Evolutionary conservation across 768 basidiomycete species (phyloP), one percentile per base, ranked within the genome.

Genomic region (Suillus subaureus): DNA sequence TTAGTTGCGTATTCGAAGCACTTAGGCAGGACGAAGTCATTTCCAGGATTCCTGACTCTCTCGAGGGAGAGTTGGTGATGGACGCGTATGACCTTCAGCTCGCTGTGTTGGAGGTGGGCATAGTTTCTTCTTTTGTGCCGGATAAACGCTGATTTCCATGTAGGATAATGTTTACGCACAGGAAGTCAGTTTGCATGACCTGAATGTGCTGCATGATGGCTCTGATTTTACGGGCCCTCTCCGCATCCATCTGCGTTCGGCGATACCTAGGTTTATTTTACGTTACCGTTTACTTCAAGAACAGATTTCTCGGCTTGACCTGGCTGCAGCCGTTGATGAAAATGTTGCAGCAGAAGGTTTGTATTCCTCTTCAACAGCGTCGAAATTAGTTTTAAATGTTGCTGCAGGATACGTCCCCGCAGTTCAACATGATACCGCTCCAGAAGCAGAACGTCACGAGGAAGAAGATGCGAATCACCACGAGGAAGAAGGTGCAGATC

Each of bases 51-150:
- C 77, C 82, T 37, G 81, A 84, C 39, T 73, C 87, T 55, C 71
- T 79, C 26, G 85, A 88, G 54, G 85, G 83, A 62, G 92, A 93
- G 75, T 78, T 94, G 31, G 77, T 87, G 42, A 73, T 94, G 2
- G 87, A 91, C 61, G 89, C 90, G n/a, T 85, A 85, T 68, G 90
- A 92, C 71, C 72, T 94, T 62, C 83, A 87, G 64, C 74, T 94
- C 28, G 75, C 76, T 15, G 78, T 92, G 49, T 85, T 86, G 45
- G 92, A 94, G 85, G 92, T 91, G 61, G 39, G 63, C 62, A 49
- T 54, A 31, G 47, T 23, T 55, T 58, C 21, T 6, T 47, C 47
- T 16, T 43, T 52, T 52, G n/a, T 7, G 9, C 5, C n/a, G 23
- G 9, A 26, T 7, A 15, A 15, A 5, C 66, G 69, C 9, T 77